Evolutionary conservation across 2,329 filamentous ascomycete species (phyloP).

Genomic region (Aspergillus novofumigatus): DNA sequence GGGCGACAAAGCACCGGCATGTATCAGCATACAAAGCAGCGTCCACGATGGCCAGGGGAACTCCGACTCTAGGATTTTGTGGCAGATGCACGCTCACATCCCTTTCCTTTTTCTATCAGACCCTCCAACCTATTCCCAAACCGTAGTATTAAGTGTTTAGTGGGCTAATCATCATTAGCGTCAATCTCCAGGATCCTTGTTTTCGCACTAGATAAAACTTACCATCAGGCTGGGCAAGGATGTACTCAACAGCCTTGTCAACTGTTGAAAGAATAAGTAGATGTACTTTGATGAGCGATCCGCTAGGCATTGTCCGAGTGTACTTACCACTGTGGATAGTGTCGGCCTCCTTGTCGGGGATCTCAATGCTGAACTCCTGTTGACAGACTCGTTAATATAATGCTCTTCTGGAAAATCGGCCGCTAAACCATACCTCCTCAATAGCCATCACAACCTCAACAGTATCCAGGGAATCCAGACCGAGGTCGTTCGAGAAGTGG

Average conservation of each 20-base stretch:
- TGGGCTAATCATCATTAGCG: constrained; percentile 29
- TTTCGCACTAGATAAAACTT: constrained; percentile 45
- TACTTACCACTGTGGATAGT: constrained; percentile 84
- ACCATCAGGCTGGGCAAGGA: constrained; percentile 87
- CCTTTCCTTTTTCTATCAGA: constrained; percentile 35
- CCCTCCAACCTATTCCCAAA: constrained; percentile 19
- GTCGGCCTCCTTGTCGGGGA: constrained; percentile 95
- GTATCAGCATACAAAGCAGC: constrained; percentile 36
- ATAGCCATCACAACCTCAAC: constrained; percentile 99
- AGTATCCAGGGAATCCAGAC: constrained; percentile 93
- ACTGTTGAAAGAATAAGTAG: constrained; percentile 51
- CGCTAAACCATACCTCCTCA: constrained; percentile 67
- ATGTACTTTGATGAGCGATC: constrained; percentile 2
- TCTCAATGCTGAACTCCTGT: constrained; percentile 86
- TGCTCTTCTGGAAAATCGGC: constrained; percentile 10
- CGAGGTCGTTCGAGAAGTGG: constrained; percentile 96
- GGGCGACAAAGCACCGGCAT: constrained; percentile 33
- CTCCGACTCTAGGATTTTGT: constrained; percentile 25
- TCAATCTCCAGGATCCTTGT: not conserved
- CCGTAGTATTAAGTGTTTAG: constrained; percentile 32
- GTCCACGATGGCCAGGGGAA: constrained; percentile 23
- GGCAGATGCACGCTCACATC: constrained; percentile 26
- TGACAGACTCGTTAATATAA: constrained; percentile 11
- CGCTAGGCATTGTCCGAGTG: not conserved
- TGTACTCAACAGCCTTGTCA: constrained; percentile 92